These are phyloP conservation scores for Septoria petroselini DNA, from an alignment of 2,329 filamentous ascomycete genomes.

Conservation along the genomic window DNA sequence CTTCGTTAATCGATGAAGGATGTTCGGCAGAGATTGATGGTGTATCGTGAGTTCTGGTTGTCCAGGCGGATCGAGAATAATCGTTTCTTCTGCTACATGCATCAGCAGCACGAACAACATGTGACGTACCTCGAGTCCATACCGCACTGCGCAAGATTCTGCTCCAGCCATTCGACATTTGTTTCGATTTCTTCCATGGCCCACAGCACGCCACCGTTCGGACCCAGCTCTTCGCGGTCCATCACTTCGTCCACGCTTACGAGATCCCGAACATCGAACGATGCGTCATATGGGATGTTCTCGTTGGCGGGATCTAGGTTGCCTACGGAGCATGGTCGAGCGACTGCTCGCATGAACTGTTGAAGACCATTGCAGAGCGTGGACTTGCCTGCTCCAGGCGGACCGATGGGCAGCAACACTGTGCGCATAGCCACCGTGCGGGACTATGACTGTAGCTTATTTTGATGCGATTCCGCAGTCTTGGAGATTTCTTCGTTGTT, in stretches of 20 bases:
- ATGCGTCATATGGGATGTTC: constrained; percentile 80
- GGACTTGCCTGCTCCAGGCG: constrained; percentile 91
- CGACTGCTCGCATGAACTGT: constrained; percentile 94
- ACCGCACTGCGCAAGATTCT: constrained; percentile 64
- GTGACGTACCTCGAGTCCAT: not conserved
- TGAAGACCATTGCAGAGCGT: constrained; percentile 99
- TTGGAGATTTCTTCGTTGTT: not conserved
- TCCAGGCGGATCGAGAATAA: constrained; percentile 93
- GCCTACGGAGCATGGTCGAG: constrained; percentile 88
- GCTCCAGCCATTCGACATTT: constrained; percentile 88
- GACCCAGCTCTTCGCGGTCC: constrained; percentile 82
- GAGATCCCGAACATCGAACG: constrained; percentile 83
- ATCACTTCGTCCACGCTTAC: constrained; percentile 94
- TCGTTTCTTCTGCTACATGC: constrained; percentile 66
- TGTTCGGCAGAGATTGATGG: constrained; percentile 84
- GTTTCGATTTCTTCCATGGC: constrained; percentile 92
- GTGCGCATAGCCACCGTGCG: constrained; percentile 22
- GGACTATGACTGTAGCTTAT: not conserved
- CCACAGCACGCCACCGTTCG: constrained; percentile 89
- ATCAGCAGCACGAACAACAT: not conserved
- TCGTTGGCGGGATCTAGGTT: constrained; percentile 98
- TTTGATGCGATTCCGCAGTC: not conserved
- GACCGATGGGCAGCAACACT: constrained; percentile 54
- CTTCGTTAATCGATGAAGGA: constrained; percentile 88
- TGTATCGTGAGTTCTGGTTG: constrained; percentile 98